Conservation (phyloP, 192 early-diverging fungal genomes). For the Helicostylum pulchrum region DNA sequence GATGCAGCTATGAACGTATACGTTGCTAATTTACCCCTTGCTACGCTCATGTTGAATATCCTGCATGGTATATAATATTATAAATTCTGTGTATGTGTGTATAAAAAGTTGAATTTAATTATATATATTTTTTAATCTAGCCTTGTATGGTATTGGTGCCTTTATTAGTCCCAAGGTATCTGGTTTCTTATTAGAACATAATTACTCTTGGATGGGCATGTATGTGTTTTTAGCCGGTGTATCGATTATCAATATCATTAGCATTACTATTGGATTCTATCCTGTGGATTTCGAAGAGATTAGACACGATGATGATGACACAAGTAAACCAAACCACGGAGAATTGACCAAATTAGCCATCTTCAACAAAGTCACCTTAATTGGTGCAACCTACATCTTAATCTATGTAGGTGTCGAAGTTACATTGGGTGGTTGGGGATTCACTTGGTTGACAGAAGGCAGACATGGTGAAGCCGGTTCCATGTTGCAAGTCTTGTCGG, state of each 20-base stretch:
- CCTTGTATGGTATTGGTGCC: constrained; percentile 34
- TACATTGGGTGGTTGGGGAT: constrained; percentile 37
- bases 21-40: constrained; percentile 27
- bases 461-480: constrained; percentile 19
- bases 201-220: constrained; percentile 27
- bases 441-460: constrained; percentile 29
- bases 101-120: background rate
- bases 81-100: background rate
- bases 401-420: constrained; percentile 40
- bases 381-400: constrained; percentile 30
- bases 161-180: constrained; percentile 31
- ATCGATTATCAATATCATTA: constrained; percentile 17
- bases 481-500: constrained; percentile 30
- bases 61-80: constrained; percentile 30
- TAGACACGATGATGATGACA: constrained; percentile 8
- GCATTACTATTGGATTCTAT: constrained; percentile 22
- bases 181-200: constrained; percentile 16
- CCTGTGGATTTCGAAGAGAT: constrained; percentile 2
- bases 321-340: background rate
- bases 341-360: constrained; percentile 13
- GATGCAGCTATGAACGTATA: constrained; percentile 37
- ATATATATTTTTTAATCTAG: background rate
- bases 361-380: constrained; percentile 22
- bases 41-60: constrained; percentile 33
- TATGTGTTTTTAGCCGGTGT: constrained; percentile 31